Evolutionary conservation across 805 yeast genomes (phyloP).

Genomic region (Saitoella complicata): DNA sequence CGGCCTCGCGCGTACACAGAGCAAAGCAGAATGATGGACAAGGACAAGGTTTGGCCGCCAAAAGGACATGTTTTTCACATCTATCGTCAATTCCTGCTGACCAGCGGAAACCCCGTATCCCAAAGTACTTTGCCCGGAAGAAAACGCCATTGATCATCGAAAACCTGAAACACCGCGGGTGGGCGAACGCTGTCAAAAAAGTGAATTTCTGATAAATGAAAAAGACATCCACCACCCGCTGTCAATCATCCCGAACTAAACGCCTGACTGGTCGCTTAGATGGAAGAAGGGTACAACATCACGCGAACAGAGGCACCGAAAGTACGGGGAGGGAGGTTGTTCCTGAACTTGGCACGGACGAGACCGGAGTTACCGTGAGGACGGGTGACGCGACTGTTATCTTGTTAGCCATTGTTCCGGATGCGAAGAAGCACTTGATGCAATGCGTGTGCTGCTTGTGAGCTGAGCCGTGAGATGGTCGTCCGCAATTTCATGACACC

Average conservation of each 20-base stretch:
- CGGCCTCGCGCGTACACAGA: too few species aligned
- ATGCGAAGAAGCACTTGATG: background rate
- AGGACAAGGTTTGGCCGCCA: too few species aligned
- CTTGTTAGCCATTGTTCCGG: background rate
- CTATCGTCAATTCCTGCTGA: too few species aligned
- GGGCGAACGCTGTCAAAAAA: too few species aligned
- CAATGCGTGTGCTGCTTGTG: background rate
- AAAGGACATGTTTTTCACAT: too few species aligned
- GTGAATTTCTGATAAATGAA: too few species aligned
- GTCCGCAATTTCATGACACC: background rate
- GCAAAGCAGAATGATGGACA: too few species aligned
- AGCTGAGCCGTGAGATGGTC: background rate
- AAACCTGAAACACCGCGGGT: too few species aligned
- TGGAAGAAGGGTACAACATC: slow-evolving; percentile 99
- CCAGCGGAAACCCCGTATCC: too few species aligned
- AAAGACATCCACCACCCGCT: background rate
- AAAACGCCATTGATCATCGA: too few species aligned
- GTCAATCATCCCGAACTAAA: background rate
- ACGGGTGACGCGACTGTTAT: slow-evolving; percentile 48
- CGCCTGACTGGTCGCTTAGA: slow-evolving; percentile 37
- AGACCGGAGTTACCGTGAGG: slow-evolving; percentile 97
- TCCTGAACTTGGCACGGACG: slow-evolving; percentile 97
- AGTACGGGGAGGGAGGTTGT: slow-evolving; percentile 98
- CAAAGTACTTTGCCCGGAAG: too few species aligned
- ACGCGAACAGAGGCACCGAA: slow-evolving; percentile 99